Evolutionary conservation across 2,329 filamentous ascomycete genomes (phyloP).

Genomic region (Ophiostoma ulmi): DNA sequence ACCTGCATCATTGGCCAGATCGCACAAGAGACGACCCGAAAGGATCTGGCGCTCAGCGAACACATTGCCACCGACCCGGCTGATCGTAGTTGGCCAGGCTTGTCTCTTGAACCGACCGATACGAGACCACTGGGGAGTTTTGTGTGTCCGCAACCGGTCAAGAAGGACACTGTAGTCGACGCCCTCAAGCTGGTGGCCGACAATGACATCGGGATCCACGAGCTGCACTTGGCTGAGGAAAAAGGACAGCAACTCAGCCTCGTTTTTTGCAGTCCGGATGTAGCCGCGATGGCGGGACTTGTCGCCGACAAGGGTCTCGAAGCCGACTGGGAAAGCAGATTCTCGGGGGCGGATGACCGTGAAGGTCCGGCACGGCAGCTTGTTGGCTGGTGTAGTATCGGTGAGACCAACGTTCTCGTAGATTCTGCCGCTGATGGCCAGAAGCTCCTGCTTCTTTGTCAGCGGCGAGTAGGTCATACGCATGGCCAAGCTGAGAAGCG

Average conservation of each 20-base stretch:
- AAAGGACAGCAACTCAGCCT: slow-evolving; percentile 77
- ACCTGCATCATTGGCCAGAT: slow-evolving; percentile 91
- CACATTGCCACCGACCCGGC: slow-evolving; percentile 80
- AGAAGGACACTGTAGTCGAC: slow-evolving; percentile 91
- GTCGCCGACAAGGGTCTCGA: slow-evolving; percentile 68
- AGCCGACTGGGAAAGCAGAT: slow-evolving; percentile 74
- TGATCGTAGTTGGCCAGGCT: slow-evolving; percentile 82
- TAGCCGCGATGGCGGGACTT: slow-evolving; percentile 61
- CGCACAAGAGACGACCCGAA: slow-evolving; percentile 82
- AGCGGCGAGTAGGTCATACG: slow-evolving; percentile 84
- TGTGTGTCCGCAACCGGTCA: slow-evolving; percentile 80
- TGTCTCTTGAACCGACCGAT: slow-evolving; percentile 79
- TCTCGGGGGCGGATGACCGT: slow-evolving; percentile 81
- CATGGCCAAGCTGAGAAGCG: slow-evolving; percentile 90
- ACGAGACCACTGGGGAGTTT: slow-evolving; percentile 89
- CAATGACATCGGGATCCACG: slow-evolving; percentile 85
- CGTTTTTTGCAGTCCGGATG: slow-evolving; percentile 75
- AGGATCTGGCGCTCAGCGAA: slow-evolving; percentile 90
- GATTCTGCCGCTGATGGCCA: slow-evolving; percentile 83
- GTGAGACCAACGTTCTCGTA: slow-evolving; percentile 85
- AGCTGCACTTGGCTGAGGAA: slow-evolving; percentile 85
- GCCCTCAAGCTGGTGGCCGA: slow-evolving; percentile 94
- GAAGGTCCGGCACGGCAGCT: slow-evolving; percentile 83
- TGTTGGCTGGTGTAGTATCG: slow-evolving; percentile 83
- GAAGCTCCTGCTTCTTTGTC: slow-evolving; percentile 93